Evolutionary conservation across 805 yeast species (phyloP), one percentile per base, ranked within the genome.

Genomic region (Komagataella pseudopastoris): DNA sequence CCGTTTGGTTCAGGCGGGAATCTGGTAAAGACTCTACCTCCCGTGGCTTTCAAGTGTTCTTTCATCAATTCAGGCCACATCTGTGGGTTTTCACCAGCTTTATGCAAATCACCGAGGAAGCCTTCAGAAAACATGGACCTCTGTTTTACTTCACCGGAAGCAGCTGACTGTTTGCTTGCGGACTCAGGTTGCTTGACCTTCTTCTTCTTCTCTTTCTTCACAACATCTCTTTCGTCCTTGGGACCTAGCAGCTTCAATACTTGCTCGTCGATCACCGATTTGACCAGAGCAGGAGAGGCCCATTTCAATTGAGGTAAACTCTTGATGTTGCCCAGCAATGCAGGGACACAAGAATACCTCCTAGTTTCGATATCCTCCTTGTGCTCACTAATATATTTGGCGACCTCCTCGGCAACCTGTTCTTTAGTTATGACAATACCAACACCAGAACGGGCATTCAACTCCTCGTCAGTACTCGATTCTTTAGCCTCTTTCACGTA

Each of bases 1-100:
- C 99, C 99, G 69, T 95, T 91, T 46, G 99, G 99, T 71, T 93
- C 99, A 5, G 99, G 99, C 48, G 99, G 99, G 71, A 93, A 93
- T 65, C 99, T 81, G 3, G 99, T 93, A 60, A 78, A 81, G 24
- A 91, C 98, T 62, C 77, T 75, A 48, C 96, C 96, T 44, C 78
- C 76, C 39, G 96, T 88, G 56, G 79, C 80, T 52, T 76, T 78
- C 59, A 88, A 72, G 66, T 93, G 99, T 57, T 80, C 84, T 56
- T 74, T 74, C 85, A 88, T 83, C 53, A 88, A 73, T 62, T 88
- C 95, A 43, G 95, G 93, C 66, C 75, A 83, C 57, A 78, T 84
- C 71, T 93, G 99, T 44, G 91, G 90, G 65, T 91, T 91, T 65
- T 83, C 96, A 59, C 97, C 98, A 23, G 96, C 89, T 65, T 86